Conservation (phyloP, 345 rosid genomes). For the Noccaea bulbosa region DNA sequence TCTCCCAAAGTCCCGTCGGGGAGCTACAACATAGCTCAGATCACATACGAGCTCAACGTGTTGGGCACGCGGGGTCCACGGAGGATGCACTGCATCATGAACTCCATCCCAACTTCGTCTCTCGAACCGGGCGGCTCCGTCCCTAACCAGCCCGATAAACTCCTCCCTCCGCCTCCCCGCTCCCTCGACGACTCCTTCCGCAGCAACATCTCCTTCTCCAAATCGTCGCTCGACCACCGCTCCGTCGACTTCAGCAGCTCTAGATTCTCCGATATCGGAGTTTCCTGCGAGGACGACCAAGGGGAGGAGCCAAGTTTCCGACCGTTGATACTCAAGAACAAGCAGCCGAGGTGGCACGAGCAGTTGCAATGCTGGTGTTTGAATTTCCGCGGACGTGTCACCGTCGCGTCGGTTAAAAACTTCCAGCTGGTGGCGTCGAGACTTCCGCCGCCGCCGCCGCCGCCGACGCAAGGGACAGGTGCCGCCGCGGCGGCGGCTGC, state of each 20-base stretch:
- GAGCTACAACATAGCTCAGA: slow-evolving; percentile 61
- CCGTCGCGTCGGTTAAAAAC: slow-evolving; percentile 71
- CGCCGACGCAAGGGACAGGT: slow-evolving; percentile 49
- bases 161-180: slow-evolving; percentile 48
- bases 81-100: slow-evolving; percentile 68
- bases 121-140: slow-evolving; percentile 59
- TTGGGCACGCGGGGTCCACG: slow-evolving; percentile 69
- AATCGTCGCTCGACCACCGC: slow-evolving; percentile 55
- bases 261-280: slow-evolving; percentile 51
- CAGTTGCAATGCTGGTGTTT: slow-evolving; percentile 72
- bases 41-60: slow-evolving; percentile 63
- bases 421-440: slow-evolving; percentile 63
- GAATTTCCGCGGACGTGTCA: slow-evolving; percentile 69
- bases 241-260: slow-evolving; percentile 64
- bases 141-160: slow-evolving; percentile 62
- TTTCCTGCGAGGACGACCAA: slow-evolving; percentile 46
- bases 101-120: slow-evolving; percentile 62
- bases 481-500: slow-evolving; percentile 42
- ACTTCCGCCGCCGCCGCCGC: slow-evolving; percentile 29
- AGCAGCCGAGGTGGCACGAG: slow-evolving; percentile 76
- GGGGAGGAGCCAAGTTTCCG: slow-evolving; percentile 46
- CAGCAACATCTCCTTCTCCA: slow-evolving; percentile 57
- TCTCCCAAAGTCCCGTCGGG: slow-evolving; percentile 74
- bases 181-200: slow-evolving; percentile 63
- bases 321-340: slow-evolving; percentile 63